Percentiles rank a stretch among this genome's conserved stretches.
Evolutionary conservation across 2,329 filamentous ascomycete genomes (phyloP).

Genomic region (Apiospora arundinis): DNA sequence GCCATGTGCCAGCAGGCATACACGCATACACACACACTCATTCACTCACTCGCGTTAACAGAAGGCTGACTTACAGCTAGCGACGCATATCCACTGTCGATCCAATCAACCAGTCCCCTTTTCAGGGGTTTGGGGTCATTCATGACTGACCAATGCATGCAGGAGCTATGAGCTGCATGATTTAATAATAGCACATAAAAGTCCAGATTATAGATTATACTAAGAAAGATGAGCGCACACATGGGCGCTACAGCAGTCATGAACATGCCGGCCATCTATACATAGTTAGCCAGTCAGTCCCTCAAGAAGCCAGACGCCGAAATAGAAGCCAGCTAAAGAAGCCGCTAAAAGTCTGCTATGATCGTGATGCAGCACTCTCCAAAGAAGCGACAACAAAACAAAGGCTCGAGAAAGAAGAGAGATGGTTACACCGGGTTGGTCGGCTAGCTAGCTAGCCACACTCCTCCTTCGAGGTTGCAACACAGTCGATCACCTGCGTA

Average conservation of each 20-base stretch:
- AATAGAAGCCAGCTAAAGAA: not conserved
- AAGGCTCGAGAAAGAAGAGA: not conserved
- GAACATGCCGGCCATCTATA: not conserved
- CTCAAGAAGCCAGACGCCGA: not conserved
- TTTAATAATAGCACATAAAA: slow-evolving; percentile 5
- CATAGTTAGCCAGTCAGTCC: not conserved
- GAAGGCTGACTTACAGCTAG: not conserved
- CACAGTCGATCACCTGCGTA: not conserved
- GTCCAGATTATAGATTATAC: not conserved
- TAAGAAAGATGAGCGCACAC: not conserved
- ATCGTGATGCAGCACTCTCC: not conserved
- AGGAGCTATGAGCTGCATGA: not conserved
- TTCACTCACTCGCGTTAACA: not conserved
- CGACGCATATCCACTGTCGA: not conserved
- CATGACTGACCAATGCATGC: slow-evolving; percentile 7
- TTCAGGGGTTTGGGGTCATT: not conserved
- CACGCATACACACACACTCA: not conserved
- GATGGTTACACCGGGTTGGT: not conserved
- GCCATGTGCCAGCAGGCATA: slow-evolving; percentile 14
- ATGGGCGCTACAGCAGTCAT: not conserved
- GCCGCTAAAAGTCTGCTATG: not conserved
- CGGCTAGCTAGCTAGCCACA: not conserved
- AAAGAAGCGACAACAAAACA: not conserved
- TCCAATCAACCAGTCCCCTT: not conserved
- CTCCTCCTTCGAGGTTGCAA: not conserved